phyloP scores from a whole-genome alignment of 306 rosid genomes.

The Canavalia gladiata region DNA sequence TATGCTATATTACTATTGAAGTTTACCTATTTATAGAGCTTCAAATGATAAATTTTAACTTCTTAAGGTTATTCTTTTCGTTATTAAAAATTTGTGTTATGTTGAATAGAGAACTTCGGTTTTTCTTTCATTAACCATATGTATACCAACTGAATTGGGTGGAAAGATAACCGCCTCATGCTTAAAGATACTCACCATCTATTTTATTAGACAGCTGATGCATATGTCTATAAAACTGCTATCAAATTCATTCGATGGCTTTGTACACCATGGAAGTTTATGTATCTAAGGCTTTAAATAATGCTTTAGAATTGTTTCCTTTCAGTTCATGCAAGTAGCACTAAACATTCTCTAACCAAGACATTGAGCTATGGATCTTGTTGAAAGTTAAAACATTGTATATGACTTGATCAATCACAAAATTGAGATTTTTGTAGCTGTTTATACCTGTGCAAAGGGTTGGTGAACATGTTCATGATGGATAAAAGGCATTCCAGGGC shows the following conservation, averaged over 20 bases:
- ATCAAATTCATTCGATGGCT: neutral
- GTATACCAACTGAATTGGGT: neutral
- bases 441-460: slow-evolving; percentile 85
- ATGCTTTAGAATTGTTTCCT: neutral
- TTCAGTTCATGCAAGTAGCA: neutral
- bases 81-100: neutral
- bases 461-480: slow-evolving; percentile 90
- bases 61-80: no score
- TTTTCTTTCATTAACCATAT: neutral
- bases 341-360: neutral
- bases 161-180: neutral
- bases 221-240: neutral
- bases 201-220: slow-evolving; percentile 17
- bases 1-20: no score
- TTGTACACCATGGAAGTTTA: neutral
- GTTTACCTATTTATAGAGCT: no score
- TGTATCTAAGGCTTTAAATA: slow-evolving; percentile 5
- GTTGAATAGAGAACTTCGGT: neutral
- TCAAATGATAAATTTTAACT: no score
- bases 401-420: slow-evolving; percentile 1
- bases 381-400: slow-evolving; percentile 17
- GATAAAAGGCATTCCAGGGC: slow-evolving; percentile 83
- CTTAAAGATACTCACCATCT: slow-evolving; percentile 14
- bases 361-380: neutral
- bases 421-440: slow-evolving; percentile 22